phyloP scores from a whole-genome alignment of 371 early-diverging fungal genomes.

The Fennellomyces sp. region DNA sequence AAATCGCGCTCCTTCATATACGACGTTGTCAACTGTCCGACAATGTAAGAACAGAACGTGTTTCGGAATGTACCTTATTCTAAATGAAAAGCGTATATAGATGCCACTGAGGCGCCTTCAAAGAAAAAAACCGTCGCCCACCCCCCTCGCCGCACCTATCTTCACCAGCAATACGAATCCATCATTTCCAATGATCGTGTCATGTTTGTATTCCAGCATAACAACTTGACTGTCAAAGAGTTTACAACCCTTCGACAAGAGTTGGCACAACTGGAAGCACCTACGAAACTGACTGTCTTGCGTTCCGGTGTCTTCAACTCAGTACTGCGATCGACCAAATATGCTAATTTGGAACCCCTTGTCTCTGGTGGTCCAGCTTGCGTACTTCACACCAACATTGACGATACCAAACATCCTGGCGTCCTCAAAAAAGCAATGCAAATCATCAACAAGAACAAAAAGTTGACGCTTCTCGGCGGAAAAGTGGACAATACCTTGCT shows the following conservation, averaged over 20 bases:
- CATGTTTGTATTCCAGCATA: constrained; percentile 68
- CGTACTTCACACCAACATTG: constrained; percentile 52
- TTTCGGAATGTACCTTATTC: background rate
- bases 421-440: constrained; percentile 51
- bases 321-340: constrained; percentile 56
- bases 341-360: constrained; percentile 59
- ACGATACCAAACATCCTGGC: constrained; percentile 37
- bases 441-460: constrained; percentile 60
- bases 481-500: constrained; percentile 59
- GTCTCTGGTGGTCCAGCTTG: constrained; percentile 57
- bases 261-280: constrained; percentile 31
- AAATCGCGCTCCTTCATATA: constrained; percentile 16
- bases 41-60: constrained; percentile 3
- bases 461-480: constrained; percentile 66
- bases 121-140: constrained; percentile 23
- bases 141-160: constrained; percentile 53
- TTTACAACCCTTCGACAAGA: constrained; percentile 59
- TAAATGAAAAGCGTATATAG: constrained; percentile 16
- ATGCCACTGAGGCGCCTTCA: constrained; percentile 30
- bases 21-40: constrained; percentile 6
- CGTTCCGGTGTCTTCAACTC: constrained; percentile 60
- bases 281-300: constrained; percentile 48
- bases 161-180: constrained; percentile 54
- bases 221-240: constrained; percentile 68
- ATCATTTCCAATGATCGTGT: constrained; percentile 57